These are phyloP conservation scores for Harringtonia aguacate DNA, from an alignment of 2,329 filamentous ascomycete species.

Conservation along the genomic window DNA sequence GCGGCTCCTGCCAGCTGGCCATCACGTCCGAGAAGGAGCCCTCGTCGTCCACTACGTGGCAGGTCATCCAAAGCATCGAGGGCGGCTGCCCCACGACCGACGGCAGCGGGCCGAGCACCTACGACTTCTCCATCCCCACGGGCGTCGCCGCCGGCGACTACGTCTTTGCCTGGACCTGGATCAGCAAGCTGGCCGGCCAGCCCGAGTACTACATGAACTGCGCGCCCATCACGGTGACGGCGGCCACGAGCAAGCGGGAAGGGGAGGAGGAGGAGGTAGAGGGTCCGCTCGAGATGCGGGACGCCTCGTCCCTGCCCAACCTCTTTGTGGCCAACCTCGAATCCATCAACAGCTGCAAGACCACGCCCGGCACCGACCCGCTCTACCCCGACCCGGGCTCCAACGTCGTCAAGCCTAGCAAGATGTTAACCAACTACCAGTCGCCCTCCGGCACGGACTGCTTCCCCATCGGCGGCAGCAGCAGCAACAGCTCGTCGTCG, in stretches of 20 bases:
- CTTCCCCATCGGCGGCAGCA: conserved; percentile 9
- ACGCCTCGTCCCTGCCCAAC: conserved; percentile 34
- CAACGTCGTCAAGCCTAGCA: conserved; percentile 14
- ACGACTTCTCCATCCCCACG: conserved; percentile 17
- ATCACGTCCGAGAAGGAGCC: conserved; percentile 14
- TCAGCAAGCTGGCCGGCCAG: conserved; percentile 45
- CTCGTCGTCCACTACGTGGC: conserved; percentile 15
- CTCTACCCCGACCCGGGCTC: conserved; percentile 16
- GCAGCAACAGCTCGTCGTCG: background rate
- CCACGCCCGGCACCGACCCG: conserved; percentile 13
- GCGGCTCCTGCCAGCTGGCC: conserved; percentile 22
- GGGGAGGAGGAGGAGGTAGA: background rate
- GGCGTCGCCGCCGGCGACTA: conserved; percentile 25
- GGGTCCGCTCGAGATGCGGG: too few species aligned
- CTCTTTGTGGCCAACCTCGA: conserved; percentile 47
- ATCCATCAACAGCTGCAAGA: conserved; percentile 19
- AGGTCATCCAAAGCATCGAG: conserved; percentile 21
- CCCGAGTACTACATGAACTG: conserved; percentile 62
- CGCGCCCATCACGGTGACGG: conserved; percentile 41
- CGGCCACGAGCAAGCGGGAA: conserved; percentile 11
- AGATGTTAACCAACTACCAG: conserved; percentile 11
- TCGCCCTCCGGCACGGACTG: conserved; percentile 9
- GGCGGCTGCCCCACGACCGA: conserved; percentile 19
- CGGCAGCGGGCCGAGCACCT: conserved; percentile 14
- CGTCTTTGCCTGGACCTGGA: conserved; percentile 51